Conservation (phyloP, 2,329 filamentous ascomycete species). For the Aspergillus tamarii region DNA sequence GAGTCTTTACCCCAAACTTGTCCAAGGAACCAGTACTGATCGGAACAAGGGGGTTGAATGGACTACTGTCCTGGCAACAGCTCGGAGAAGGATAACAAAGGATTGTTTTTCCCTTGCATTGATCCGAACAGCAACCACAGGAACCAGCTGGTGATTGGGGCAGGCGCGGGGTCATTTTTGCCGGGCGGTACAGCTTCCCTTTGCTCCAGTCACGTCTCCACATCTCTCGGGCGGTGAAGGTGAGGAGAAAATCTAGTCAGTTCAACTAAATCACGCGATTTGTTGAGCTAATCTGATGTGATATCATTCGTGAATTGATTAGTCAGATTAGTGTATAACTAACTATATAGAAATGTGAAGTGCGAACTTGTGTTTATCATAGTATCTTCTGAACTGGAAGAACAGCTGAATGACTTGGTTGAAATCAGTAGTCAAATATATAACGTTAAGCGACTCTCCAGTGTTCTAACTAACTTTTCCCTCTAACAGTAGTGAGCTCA, state of each 20-base stretch:
- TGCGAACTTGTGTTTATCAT: no score
- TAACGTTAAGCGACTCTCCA: no score
- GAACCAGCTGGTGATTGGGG: slow-evolving; percentile 22
- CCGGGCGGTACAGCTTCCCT: slow-evolving; percentile 30
- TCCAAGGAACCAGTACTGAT: not conserved
- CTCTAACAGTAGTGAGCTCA: no score
- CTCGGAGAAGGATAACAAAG: slow-evolving; percentile 11
- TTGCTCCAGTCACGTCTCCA: slow-evolving; percentile 3
- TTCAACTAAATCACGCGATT: not conserved
- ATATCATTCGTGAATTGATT: no score
- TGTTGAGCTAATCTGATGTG: no score
- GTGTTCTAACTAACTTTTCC: no score
- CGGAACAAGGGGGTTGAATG: not conserved
- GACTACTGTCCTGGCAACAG: not conserved
- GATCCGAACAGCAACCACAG: slow-evolving; percentile 12
- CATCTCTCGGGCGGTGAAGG: slow-evolving; percentile 17
- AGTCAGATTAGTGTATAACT: no score
- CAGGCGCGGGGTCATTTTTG: slow-evolving; percentile 37
- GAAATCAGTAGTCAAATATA: no score
- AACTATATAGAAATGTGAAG: no score
- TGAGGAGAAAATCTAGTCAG: not conserved
- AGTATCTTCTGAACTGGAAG: no score
- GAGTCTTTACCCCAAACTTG: not conserved
- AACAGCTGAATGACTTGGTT: no score
- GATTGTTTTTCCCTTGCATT: slow-evolving; percentile 8